Base-by-base conservation (phyloP, 139 green algal genomes). In the Pseudopediastrum boryanum region DNA sequence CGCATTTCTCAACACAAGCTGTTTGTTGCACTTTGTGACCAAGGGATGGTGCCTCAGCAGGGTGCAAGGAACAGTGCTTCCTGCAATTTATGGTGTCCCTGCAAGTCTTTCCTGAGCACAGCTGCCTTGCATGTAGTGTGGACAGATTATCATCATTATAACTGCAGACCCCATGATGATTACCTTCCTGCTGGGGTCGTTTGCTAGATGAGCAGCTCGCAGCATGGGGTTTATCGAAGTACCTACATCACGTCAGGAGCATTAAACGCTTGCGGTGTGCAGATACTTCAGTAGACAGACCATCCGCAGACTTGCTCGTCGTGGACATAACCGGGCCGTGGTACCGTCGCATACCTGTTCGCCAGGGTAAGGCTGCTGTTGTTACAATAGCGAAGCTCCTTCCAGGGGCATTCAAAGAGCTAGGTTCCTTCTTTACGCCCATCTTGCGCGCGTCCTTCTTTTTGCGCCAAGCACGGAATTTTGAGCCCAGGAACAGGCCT, bases 181-280 rank as follows among this genome's bases (percentile, higher is more conserved):
- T n/a, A 43, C 61, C 61, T 69, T 41, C 5, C 61, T 31, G 61
- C 23, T 35, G 31, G 35, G n/a, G 36, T 90, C 83, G 9, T 81
- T 61, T 2, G 94, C 87, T 2, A 98, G 87, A 83, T 97, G 97
- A 0, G 93, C 95, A 1, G 95, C 95, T 6, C 95, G 85, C 71
- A 98, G 86, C 64, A 98, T 88, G n/a, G 95, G 95, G 86, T 98
- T 98, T 19, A 98, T 91, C 4, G 92, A 86, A 0, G 95, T 98
- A 59, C 95, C 77, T 81, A 51, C 48, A 52, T n/a, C 48, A 19
- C 48, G 48, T 19, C 48, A 19, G 16, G 48, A 19, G 48, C 16
- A n/a, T n/a, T n/a, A n/a, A n/a, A n/a, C n/a, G n/a, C n/a, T n/a
- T n/a, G n/a, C n/a, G n/a, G n/a, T n/a, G n/a, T n/a, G n/a, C n/a